A percentile compares a stretch with the other conserved stretches of the same genome.
phyloP scores from a whole-genome alignment of 1,139 yeast genomes.

The Pichia inconspicua region DNA sequence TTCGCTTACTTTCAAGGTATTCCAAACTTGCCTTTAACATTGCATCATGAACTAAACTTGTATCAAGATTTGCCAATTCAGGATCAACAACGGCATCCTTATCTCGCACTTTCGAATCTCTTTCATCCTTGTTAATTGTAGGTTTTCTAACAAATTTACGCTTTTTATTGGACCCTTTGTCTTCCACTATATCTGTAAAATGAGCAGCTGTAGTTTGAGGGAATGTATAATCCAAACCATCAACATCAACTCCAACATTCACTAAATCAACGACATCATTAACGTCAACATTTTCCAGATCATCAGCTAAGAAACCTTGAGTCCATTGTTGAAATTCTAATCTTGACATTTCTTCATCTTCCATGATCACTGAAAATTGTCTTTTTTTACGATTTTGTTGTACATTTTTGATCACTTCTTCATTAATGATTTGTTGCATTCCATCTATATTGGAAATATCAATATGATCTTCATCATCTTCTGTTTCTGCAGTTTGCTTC shows the following conservation, averaged over 20 bases:
- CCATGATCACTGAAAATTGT: constrained; percentile 15
- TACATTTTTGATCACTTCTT: constrained; percentile 9
- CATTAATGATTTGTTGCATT: background rate
- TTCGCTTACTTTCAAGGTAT: constrained; percentile 30
- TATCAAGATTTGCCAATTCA: constrained; percentile 45
- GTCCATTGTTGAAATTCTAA: constrained; percentile 47
- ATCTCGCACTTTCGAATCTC: background rate
- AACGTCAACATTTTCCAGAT: constrained; percentile 24
- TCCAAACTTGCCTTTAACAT: constrained; percentile 52
- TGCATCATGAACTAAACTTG: constrained; percentile 52
- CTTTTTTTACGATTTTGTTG: constrained; percentile 38
- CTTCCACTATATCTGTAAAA: constrained; percentile 11
- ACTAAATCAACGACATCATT: constrained; percentile 28
- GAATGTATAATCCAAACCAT: constrained; percentile 15
- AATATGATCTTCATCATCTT: constrained; percentile 2
- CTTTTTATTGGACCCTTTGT: background rate
- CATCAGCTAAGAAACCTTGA: constrained; percentile 43
- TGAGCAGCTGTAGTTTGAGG: constrained; percentile 13
- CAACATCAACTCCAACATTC: constrained; percentile 6
- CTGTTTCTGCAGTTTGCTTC: background rate
- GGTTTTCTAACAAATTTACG: background rate
- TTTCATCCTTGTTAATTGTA: background rate
- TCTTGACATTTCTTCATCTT: constrained; percentile 34
- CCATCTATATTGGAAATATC: constrained; percentile 1
- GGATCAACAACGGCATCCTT: constrained; percentile 53